Evolutionary conservation across 2,329 filamentous ascomycete species (phyloP), one percentile per base, ranked within the genome.

Genomic region (Tolypocladium cylindrosporum): DNA sequence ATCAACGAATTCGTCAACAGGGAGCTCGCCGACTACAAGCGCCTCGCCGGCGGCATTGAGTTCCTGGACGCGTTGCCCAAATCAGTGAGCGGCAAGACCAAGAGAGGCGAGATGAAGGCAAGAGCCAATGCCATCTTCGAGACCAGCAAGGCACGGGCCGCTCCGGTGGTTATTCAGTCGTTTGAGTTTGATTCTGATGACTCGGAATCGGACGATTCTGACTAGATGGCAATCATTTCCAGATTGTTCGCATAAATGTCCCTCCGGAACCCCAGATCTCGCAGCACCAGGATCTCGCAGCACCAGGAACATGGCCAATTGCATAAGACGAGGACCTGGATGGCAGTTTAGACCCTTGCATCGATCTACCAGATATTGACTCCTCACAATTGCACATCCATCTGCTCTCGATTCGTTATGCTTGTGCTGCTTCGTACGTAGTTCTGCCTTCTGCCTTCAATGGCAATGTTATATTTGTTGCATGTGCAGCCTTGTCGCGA

Each of bases 31-130:
- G 57, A 75, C 54, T 77, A 83, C 59, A 84, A 85, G 66, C 77
- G 76, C 62, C 67, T 84, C 4, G 76, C 75, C 45, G 80, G 75
- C 60, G 73, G 67, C 0, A 70, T 83, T 0, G 75, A 77, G 59
- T 83, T 83, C 57, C 68, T 81, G 0, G 77, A 81, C 54, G 74
- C 75, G 31, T 79, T 87, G 39, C 84, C 84, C 0, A 86, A 86
- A 72, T 83, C 78, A 62, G 77, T 81, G 1, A 80, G 77, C 61
- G 83, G 84, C 0, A 86, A 87, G 75, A 84, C 60, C 4, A 43
- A 84, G 65, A 75, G 80, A 59, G 70, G 80, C 36, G 65, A 81
- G 16, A 68, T 84, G 62, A 78, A 74, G 60, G 71, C 77, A 61
- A 61, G 27, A 67, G 64, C 59, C 55, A 65, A 50, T 58, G 64